These are phyloP conservation scores for Cryptococcus sp. DNA, from an alignment of 1,284 basidiomycete genomes.

Conservation along the genomic window DNA sequence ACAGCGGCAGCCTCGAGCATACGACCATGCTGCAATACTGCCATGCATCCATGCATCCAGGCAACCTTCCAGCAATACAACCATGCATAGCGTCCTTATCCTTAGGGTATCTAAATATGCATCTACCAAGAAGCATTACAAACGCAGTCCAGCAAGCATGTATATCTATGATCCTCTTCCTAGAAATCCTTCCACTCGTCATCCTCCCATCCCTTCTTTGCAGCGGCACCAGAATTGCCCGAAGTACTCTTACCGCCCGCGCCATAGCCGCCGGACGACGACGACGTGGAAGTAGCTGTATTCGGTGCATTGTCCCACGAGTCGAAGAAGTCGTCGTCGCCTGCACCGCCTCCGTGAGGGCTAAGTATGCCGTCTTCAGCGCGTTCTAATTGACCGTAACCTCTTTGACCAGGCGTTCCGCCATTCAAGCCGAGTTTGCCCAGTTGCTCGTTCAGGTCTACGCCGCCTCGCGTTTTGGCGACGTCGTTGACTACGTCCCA, in stretches of 20 bases:
- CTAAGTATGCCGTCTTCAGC: conserved; percentile 34
- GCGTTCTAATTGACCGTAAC: conserved; percentile 34
- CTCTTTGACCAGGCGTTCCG: conserved; percentile 16
- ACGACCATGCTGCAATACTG: too few relatives aligned
- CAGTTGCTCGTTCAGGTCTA: conserved; percentile 52
- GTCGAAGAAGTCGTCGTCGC: conserved; percentile 46
- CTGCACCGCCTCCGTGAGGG: conserved; percentile 24
- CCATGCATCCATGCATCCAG: too few relatives aligned
- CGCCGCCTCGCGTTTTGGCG: conserved; percentile 45
- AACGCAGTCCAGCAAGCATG: too few relatives aligned
- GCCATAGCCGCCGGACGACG: not conserved
- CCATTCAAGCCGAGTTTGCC: conserved; percentile 42
- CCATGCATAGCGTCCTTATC: too few relatives aligned
- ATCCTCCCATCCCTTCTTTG: conserved; percentile 40
- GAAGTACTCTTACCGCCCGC: conserved; percentile 7
- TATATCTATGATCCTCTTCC: not conserved
- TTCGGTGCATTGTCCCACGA: conserved; percentile 29
- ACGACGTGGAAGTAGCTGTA: conserved; percentile 1
- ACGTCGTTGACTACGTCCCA: conserved; percentile 49
- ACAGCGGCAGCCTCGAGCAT: too few relatives aligned
- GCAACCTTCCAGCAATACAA: too few relatives aligned
- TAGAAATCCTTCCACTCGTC: conserved; percentile 51
- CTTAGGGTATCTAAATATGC: too few relatives aligned
- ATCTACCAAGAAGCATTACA: too few relatives aligned
- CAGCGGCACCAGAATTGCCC: conserved; percentile 1